phyloP scores from a whole-genome alignment of 2,329 filamentous ascomycete genomes.

The Ophiostoma himal-ulmi region DNA sequence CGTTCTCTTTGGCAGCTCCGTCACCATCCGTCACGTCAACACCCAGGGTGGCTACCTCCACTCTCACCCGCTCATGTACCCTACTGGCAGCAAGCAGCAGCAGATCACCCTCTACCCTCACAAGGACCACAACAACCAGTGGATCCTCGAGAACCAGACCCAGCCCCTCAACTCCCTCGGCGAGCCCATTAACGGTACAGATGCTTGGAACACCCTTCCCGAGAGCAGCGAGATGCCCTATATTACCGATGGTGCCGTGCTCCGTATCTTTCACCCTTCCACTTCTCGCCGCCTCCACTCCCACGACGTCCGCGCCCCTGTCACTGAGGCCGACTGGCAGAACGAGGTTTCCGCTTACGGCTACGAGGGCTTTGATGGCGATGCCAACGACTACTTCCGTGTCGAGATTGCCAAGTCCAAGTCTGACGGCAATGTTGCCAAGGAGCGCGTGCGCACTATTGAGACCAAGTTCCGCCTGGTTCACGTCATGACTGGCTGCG shows the following conservation, averaged over 20 bases:
- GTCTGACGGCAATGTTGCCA: constrained; percentile 71
- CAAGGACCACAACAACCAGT: constrained; percentile 98
- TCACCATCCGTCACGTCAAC: constrained; percentile 87
- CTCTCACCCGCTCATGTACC: constrained; percentile 96
- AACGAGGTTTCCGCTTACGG: constrained; percentile 96
- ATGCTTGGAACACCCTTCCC: constrained; percentile 71
- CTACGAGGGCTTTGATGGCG: constrained; percentile 92
- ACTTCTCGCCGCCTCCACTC: constrained; percentile 91
- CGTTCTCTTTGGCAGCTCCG: constrained; percentile 78
- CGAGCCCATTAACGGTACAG: constrained; percentile 69
- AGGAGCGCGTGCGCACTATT: constrained; percentile 83
- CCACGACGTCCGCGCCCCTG: constrained; percentile 81
- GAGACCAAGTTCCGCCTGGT: constrained; percentile 94
- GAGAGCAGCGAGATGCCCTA: constrained; percentile 48
- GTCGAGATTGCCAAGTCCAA: constrained; percentile 90
- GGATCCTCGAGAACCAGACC: constrained; percentile 91
- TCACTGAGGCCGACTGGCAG: constrained; percentile 88
- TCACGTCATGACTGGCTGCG: constrained; percentile 94
- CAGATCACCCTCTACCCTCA: constrained; percentile 97
- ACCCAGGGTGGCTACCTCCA: constrained; percentile 97
- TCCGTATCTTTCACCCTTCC: constrained; percentile 76
- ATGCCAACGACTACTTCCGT: constrained; percentile 93
- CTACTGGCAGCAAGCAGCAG: constrained; percentile 94
- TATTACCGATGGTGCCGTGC: constrained; percentile 71
- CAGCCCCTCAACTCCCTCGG: constrained; percentile 75